Evolutionary conservation across 345 rosid species (phyloP), one percentile per base, ranked within the genome.

Genomic region (Eucalyptus curtisii): DNA sequence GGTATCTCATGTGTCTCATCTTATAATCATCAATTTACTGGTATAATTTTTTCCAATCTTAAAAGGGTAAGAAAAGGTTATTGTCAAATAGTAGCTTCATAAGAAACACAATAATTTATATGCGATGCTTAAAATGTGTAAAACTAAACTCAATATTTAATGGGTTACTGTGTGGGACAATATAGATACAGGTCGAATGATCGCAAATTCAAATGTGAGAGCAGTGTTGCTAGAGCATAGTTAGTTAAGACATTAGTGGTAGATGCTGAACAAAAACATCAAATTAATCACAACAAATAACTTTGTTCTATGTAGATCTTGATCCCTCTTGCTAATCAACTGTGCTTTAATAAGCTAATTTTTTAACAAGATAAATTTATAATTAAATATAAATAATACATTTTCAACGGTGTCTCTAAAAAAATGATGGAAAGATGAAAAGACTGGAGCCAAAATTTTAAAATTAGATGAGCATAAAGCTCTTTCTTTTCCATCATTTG

Each of bases 161-260:
- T 57, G 30, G 64, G n/a, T 25, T 57, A 25, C 10, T 7, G n/a
- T 10, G n/a, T 27, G 13, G 13, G 12, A 10, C 61, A 4, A 55
- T 55, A 25, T 50, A 0, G 53, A 50, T 16, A 6, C 20, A 0
- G 2, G 59, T 53, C 59, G 0, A 20, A 53, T 1, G 27, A 53
- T 53, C 0, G 5, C 20, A 2, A 25, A 53, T 20, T 53, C 5
- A 10, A 10, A 25, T 57, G 30, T 24, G 64, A 57, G 61, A 55
- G 27, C 2, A 57, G 3, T 57, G 61, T 22, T 55, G 61, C 1
- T 55, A 55, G 5, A 55, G 61, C 17, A 55, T 24, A 22, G 30
- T 4, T 10, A 55, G 61, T 1, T 55, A 10, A 55, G 13, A 55
- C 30, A 55, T 55, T 24, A 55, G 13, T 24, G 53, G 30, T 9